Evolutionary conservation across 495 filamentous ascomycete genomes (phyloP).

Genomic region (Neurospora discreta): DNA sequence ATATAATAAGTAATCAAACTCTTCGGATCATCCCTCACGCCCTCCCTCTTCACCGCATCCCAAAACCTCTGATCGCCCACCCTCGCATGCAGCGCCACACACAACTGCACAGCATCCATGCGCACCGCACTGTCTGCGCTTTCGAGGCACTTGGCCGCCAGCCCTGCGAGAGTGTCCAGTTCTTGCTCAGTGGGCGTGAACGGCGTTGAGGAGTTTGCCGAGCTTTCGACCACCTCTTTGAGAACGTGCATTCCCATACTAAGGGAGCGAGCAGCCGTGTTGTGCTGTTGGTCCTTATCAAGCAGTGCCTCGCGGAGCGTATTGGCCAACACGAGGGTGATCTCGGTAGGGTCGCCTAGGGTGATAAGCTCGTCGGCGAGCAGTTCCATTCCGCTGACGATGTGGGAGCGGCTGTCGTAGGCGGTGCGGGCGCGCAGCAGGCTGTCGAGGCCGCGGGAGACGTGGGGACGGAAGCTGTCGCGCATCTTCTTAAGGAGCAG

Average conservation of each 20-base stretch:
- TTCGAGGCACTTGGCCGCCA: slow-evolving; percentile 53
- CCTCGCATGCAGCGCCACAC: slow-evolving; percentile 59
- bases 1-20: slow-evolving; percentile 79
- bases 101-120: slow-evolving; percentile 66
- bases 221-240: slow-evolving; percentile 35
- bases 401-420: slow-evolving; percentile 42
- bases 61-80: slow-evolving; percentile 57
- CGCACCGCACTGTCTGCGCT: slow-evolving; percentile 67
- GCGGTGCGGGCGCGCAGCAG: slow-evolving; percentile 56
- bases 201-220: slow-evolving; percentile 10
- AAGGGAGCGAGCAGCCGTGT: slow-evolving; percentile 24
- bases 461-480: slow-evolving; percentile 51
- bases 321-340: slow-evolving; percentile 32
- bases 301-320: slow-evolving; percentile 21
- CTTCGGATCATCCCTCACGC: slow-evolving; percentile 54
- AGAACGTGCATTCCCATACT: slow-evolving; percentile 54
- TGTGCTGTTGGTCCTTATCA: not conserved
- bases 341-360: slow-evolving; percentile 40
- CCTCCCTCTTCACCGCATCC: slow-evolving; percentile 40
- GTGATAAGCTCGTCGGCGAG: slow-evolving; percentile 40
- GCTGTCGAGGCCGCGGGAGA: slow-evolving; percentile 52
- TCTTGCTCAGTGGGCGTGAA: slow-evolving; percentile 34
- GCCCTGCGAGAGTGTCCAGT: slow-evolving; percentile 35
- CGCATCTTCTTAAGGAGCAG: slow-evolving; percentile 60
- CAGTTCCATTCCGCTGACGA: slow-evolving; percentile 43